Conservation (phyloP, 2,329 filamentous ascomycete genomes). For the Cercospora zeina region DNA sequence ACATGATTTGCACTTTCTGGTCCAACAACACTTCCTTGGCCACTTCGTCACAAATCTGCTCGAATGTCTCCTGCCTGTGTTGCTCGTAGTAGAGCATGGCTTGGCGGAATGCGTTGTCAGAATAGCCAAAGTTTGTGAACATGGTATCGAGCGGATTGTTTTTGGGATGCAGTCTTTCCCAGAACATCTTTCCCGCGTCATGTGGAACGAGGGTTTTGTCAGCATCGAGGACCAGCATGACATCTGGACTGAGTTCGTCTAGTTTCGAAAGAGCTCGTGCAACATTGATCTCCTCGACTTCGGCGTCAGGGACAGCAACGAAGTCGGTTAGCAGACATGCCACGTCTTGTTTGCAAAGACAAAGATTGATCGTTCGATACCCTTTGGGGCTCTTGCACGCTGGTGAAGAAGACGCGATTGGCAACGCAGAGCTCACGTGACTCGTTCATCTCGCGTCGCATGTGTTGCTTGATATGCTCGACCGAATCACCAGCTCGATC, state of each 20-base stretch:
- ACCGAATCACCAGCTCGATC: constrained; percentile 35
- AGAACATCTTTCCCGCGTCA: constrained; percentile 57
- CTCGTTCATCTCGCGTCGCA: constrained; percentile 48
- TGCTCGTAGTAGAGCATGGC: constrained; percentile 57
- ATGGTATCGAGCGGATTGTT: constrained; percentile 56
- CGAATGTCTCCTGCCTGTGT: constrained; percentile 44
- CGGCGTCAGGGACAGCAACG: background rate
- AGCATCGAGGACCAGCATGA: constrained; percentile 58
- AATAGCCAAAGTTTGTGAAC: constrained; percentile 55
- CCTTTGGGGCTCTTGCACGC: constrained; percentile 25
- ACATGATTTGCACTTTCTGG: constrained; percentile 51
- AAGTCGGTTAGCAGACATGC: background rate
- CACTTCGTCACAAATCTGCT: constrained; percentile 49
- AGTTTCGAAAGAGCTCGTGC: background rate
- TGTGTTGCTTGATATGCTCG: constrained; percentile 51
- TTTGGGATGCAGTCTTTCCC: constrained; percentile 39
- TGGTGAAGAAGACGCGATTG: constrained; percentile 52
- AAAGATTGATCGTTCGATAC: background rate
- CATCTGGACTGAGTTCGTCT: constrained; percentile 40
- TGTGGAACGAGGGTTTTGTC: constrained; percentile 57
- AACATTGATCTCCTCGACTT: background rate
- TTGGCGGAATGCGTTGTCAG: constrained; percentile 58
- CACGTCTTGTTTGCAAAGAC: background rate
- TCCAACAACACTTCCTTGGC: constrained; percentile 49
- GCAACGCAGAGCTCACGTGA: constrained; percentile 50